These are phyloP conservation scores for Fraxinus angustifolia DNA, from an alignment of 305 asterid species.

Conservation along the genomic window DNA sequence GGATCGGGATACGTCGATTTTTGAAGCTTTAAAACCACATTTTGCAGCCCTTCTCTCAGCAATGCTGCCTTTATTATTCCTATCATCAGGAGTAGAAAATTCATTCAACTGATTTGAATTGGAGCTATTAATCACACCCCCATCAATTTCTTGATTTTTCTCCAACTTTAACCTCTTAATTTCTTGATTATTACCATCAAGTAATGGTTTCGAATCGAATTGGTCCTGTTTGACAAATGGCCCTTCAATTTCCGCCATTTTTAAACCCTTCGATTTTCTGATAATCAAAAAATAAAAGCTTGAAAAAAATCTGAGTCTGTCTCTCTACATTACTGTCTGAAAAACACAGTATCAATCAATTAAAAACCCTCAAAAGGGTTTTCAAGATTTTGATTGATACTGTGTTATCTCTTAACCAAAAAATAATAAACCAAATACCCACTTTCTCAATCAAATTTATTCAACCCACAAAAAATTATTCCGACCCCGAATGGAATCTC, in stretches of 20 bases:
- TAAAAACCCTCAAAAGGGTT: constrained; percentile 44
- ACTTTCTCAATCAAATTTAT: background rate
- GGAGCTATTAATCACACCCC: background rate
- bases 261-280: background rate
- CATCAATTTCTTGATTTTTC: background rate
- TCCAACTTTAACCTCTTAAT: background rate
- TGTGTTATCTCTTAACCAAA: constrained; percentile 26
- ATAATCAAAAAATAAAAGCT: background rate
- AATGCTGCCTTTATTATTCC: constrained; percentile 27
- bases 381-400: constrained; percentile 37
- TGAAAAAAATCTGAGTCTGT: background rate
- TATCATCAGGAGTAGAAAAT: background rate
- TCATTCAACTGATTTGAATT: background rate
- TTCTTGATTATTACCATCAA: background rate
- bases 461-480: background rate
- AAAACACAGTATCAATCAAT: constrained; percentile 42
- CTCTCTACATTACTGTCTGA: background rate
- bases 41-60: constrained; percentile 45
- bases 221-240: constrained; percentile 21
- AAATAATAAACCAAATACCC: background rate
- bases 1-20: constrained; percentile 18
- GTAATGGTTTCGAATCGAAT: background rate
- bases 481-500: constrained; percentile 2
- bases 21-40: constrained; percentile 43
- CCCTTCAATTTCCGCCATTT: constrained; percentile 27